phyloP scores from a whole-genome alignment of 345 rosid genomes.

The Tarenaya hassleriana region DNA sequence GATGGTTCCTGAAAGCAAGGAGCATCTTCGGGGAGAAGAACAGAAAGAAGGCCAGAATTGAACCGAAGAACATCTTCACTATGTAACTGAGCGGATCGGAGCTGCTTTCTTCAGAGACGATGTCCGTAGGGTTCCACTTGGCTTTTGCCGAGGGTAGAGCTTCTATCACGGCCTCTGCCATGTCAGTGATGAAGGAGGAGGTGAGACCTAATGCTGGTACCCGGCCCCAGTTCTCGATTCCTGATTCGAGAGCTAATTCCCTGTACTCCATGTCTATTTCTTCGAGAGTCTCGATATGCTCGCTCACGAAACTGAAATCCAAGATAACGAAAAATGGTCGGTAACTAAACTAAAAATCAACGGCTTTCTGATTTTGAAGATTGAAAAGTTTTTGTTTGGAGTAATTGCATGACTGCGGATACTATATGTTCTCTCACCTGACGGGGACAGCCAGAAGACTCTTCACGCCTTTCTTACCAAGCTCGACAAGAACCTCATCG shows the following conservation, averaged over 20 bases:
- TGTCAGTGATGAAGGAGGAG: slow-evolving; percentile 74
- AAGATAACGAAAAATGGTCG: slow-evolving; percentile 3
- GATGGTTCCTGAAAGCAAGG: slow-evolving; percentile 53
- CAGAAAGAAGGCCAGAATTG: slow-evolving; percentile 58
- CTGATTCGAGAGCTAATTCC: slow-evolving; percentile 79
- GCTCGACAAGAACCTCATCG: slow-evolving; percentile 84
- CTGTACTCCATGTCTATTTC: slow-evolving; percentile 94
- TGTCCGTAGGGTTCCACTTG: slow-evolving; percentile 30
- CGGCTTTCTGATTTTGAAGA: neutral
- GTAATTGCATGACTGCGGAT: neutral
- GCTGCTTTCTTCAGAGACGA: slow-evolving; percentile 38
- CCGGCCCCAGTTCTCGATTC: slow-evolving; percentile 85
- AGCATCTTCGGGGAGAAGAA: slow-evolving; percentile 56
- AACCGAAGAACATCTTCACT: slow-evolving; percentile 66
- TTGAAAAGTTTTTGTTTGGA: neutral
- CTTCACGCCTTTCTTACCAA: slow-evolving; percentile 90
- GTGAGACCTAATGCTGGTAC: slow-evolving; percentile 84
- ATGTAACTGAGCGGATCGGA: slow-evolving; percentile 41
- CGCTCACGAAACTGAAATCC: slow-evolving; percentile 73
- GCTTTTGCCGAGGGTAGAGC: slow-evolving; percentile 72
- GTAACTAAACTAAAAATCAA: neutral
- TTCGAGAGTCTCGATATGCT: slow-evolving; percentile 92
- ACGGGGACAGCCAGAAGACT: slow-evolving; percentile 88
- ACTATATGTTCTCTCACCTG: slow-evolving; percentile 40
- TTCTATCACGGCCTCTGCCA: slow-evolving; percentile 89